Evolutionary conservation across 2,329 filamentous ascomycete genomes (phyloP).

Genomic region (Talaromyces islandicus): DNA sequence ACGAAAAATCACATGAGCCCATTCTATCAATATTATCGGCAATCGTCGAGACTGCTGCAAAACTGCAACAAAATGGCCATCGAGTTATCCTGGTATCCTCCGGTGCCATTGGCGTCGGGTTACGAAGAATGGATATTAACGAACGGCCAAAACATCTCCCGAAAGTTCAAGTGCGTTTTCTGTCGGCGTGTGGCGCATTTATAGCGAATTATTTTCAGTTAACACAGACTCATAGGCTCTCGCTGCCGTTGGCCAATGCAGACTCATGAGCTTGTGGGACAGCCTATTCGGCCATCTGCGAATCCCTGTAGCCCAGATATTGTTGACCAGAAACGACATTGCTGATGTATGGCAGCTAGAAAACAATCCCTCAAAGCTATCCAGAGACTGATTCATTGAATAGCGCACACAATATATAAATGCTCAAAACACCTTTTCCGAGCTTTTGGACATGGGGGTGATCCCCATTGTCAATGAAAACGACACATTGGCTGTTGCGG

Average conservation of each 20-base stretch:
- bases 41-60: constrained; percentile 90
- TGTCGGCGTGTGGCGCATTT: not conserved
- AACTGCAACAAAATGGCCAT: constrained; percentile 83
- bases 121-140: constrained; percentile 82
- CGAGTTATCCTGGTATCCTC: constrained; percentile 94
- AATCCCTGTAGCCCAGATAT: constrained; percentile 89
- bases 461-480: constrained; percentile 99
- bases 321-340: constrained; percentile 93
- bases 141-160: constrained; percentile 86
- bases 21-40: constrained; percentile 82
- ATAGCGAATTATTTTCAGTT: not conserved
- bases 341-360: constrained; percentile 61
- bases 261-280: constrained; percentile 93
- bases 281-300: constrained; percentile 79
- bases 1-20: constrained; percentile 91
- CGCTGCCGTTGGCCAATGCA: constrained; percentile 92
- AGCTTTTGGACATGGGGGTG: constrained; percentile 87
- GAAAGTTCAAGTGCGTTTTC: constrained; percentile 62
- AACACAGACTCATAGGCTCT: constrained; percentile 54
- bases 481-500: constrained; percentile 86
- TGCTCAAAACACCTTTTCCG: constrained; percentile 88
- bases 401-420: constrained; percentile 90
- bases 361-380: not conserved
- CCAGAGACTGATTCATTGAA: constrained; percentile 11
- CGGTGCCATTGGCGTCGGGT: constrained; percentile 88